A percentile compares a stretch with the other conserved stretches of the same genome.
phyloP scores from a whole-genome alignment of 768 basidiomycete genomes.

The Trametes elegans region DNA sequence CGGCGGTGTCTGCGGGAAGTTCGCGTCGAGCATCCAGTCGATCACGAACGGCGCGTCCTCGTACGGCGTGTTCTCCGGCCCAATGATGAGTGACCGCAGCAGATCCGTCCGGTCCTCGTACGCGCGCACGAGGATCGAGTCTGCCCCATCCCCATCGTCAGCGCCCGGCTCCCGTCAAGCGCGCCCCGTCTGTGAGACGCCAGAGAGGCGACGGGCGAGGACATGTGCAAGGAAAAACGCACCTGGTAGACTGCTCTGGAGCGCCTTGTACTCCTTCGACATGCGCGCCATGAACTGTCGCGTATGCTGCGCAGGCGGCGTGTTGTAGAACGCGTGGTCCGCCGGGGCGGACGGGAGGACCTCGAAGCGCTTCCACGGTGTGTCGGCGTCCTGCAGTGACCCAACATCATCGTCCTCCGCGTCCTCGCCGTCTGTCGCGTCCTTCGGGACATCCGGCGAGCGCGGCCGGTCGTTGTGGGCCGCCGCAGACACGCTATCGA shows the following conservation, averaged over 20 bases:
- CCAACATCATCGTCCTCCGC: constrained; percentile 28
- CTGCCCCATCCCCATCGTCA: constrained; percentile 36
- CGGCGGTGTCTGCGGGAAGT: constrained; percentile 81
- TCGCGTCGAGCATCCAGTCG: constrained; percentile 86
- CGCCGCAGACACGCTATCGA: neutral
- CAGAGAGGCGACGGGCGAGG: no score
- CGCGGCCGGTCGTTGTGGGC: constrained; percentile 1
- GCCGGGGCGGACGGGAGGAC: constrained; percentile 69
- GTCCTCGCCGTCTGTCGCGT: constrained; percentile 25
- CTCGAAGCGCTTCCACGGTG: constrained; percentile 82
- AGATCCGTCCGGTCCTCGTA: constrained; percentile 91
- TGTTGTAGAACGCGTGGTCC: constrained; percentile 80
- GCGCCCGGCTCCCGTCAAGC: no score
- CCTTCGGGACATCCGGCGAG: constrained; percentile 32
- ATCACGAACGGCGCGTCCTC: constrained; percentile 94
- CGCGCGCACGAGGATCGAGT: constrained; percentile 84
- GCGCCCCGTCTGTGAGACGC: no score
- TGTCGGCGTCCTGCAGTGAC: constrained; percentile 33
- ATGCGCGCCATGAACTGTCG: constrained; percentile 76
- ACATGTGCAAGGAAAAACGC: constrained; percentile 18
- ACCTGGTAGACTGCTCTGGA: constrained; percentile 84
- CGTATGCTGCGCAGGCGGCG: constrained; percentile 59
- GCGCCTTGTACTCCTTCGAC: constrained; percentile 77
- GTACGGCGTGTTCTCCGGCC: constrained; percentile 93
- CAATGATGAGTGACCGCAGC: constrained; percentile 84